Conservation (phyloP, 2,329 filamentous ascomycete species). For the Tolypocladium capitatum region DNA sequence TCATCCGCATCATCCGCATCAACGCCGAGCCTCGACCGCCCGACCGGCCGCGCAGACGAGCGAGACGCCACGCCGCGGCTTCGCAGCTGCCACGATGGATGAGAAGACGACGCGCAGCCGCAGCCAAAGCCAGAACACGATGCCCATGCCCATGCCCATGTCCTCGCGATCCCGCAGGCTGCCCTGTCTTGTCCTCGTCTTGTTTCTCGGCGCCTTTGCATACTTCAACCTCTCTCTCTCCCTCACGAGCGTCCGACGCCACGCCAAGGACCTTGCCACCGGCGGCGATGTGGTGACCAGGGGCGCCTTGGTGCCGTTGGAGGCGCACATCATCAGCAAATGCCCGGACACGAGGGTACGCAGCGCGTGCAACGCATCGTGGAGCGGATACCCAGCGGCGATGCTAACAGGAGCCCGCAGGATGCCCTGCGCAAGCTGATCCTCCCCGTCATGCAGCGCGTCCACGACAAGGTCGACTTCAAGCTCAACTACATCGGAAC, state of each 20-base stretch:
- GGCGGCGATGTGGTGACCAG: slow-evolving; percentile 5
- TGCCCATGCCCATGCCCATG: no score
- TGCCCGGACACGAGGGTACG: slow-evolving; percentile 71
- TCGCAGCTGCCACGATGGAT: slow-evolving; percentile 12
- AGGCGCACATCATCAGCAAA: slow-evolving; percentile 95
- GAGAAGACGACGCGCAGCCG: slow-evolving; percentile 13
- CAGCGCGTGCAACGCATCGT: background rate
- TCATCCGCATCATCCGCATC: background rate
- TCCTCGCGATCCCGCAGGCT: slow-evolving; percentile 11
- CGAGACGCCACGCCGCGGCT: background rate
- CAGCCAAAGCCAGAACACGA: slow-evolving; percentile 1
- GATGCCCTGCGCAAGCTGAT: slow-evolving; percentile 72
- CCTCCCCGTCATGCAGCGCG: slow-evolving; percentile 72
- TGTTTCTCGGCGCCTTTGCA: slow-evolving; percentile 12
- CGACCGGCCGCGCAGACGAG: background rate
- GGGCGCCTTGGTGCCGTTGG: slow-evolving; percentile 52
- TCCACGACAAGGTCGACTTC: slow-evolving; percentile 80
- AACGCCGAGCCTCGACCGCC: background rate
- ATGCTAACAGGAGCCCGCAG: slow-evolving; percentile 14
- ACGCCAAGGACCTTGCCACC: slow-evolving; percentile 1
- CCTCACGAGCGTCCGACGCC: background rate
- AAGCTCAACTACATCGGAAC: slow-evolving; percentile 79
- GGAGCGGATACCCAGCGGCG: background rate
- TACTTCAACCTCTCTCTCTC: slow-evolving; percentile 4
- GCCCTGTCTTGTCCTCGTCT: slow-evolving; percentile 9